These are phyloP conservation scores for Fusarium verticillioides DNA, from an alignment of 2,329 filamentous ascomycete species.

Conservation along the genomic window DNA sequence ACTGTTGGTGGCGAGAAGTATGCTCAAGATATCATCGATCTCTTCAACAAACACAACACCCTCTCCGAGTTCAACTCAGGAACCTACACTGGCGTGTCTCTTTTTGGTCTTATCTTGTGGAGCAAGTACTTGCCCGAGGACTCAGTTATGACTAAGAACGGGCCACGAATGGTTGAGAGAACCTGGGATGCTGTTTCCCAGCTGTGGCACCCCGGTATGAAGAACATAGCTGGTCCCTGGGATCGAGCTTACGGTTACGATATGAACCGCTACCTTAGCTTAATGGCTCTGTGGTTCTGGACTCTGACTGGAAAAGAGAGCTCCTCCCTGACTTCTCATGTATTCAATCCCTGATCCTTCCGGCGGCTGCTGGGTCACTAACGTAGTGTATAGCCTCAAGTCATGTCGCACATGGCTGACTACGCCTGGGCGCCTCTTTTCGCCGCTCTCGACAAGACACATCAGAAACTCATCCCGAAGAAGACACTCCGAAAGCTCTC, in stretches of 20 bases:
- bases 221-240: constrained; percentile 73
- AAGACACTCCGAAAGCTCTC: constrained; percentile 54
- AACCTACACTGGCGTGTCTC: constrained; percentile 71
- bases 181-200: constrained; percentile 64
- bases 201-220: constrained; percentile 68
- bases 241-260: constrained; percentile 72
- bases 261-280: constrained; percentile 70
- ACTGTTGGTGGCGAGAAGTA: constrained; percentile 66
- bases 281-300: constrained; percentile 70
- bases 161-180: constrained; percentile 60
- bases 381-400: constrained; percentile 51
- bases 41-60: constrained; percentile 66
- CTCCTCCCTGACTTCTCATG: constrained; percentile 41
- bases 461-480: constrained; percentile 59
- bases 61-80: constrained; percentile 72
- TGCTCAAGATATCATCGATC: constrained; percentile 64
- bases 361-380: neutral
- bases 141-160: constrained; percentile 65
- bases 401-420: constrained; percentile 69
- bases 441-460: constrained; percentile 62
- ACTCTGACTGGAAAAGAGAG: constrained; percentile 62
- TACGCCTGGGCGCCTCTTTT: constrained; percentile 68
- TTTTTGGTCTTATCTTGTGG: constrained; percentile 69
- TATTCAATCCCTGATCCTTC: neutral
- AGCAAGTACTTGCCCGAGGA: constrained; percentile 66